Evolutionary conservation across 768 basidiomycete species (phyloP).

Genomic region (Gloeophyllum trabeum): DNA sequence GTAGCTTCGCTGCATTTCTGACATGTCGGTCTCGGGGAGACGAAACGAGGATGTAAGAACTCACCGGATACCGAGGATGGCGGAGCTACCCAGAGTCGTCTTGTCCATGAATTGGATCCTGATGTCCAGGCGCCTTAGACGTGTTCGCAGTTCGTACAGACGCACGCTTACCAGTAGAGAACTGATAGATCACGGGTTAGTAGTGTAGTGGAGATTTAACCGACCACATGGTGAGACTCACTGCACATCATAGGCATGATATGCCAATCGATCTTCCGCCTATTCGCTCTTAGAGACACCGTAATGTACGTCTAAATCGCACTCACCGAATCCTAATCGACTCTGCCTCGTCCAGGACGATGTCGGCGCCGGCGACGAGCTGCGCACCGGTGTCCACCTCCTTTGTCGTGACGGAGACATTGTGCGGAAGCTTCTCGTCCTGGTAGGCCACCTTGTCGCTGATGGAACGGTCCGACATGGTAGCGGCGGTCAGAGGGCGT

Average conservation of each 20-base stretch:
- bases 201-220: constrained; percentile 1
- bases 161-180: constrained; percentile 46
- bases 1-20: constrained; percentile 34
- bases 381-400: constrained; percentile 56
- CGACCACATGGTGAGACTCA: constrained; percentile 22
- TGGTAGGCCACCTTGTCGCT: constrained; percentile 6
- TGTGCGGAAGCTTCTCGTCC: constrained; percentile 20
- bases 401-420: constrained; percentile 28
- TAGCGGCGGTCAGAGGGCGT: too few relatives aligned
- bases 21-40: constrained; percentile 1
- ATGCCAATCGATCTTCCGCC: constrained; percentile 55
- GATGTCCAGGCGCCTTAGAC: too few relatives aligned
- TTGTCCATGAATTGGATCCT: constrained; percentile 80
- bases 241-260: constrained; percentile 65
- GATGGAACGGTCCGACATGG: constrained; percentile 11
- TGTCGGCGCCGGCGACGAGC: constrained; percentile 33
- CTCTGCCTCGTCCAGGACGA: constrained; percentile 39
- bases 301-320: not conserved
- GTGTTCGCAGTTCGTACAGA: too few relatives aligned
- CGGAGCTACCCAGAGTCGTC: constrained; percentile 53
- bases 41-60: constrained; percentile 6
- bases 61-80: constrained; percentile 63
- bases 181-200: constrained; percentile 18
- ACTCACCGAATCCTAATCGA: constrained; percentile 37
- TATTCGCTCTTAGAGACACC: constrained; percentile 6